phyloP scores from a whole-genome alignment of 352 stramenopile species.

The Phytophthora lateralis region DNA sequence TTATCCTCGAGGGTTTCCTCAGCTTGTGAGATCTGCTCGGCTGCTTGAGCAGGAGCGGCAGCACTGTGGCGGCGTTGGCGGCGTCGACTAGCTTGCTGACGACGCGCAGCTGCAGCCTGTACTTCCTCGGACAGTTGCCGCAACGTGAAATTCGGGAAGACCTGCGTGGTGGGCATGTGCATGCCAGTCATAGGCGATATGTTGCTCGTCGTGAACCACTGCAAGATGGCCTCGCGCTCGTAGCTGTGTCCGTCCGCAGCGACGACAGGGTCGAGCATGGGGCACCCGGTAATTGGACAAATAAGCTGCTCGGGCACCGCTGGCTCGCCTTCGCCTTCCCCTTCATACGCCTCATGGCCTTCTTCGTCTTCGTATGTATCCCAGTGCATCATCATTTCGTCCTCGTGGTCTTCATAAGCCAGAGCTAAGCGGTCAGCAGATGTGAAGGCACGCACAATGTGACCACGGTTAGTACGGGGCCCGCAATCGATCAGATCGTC shows the following conservation, averaged over 20 bases:
- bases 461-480: constrained; percentile 44
- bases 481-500: constrained; percentile 53
- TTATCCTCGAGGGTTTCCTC: constrained; percentile 24
- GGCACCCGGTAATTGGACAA: constrained; percentile 94
- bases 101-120: constrained; percentile 35
- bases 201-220: constrained; percentile 91
- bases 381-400: constrained; percentile 40
- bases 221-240: constrained; percentile 93
- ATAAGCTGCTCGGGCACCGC: constrained; percentile 66
- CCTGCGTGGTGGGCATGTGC: constrained; percentile 72
- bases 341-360: constrained; percentile 18
- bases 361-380: constrained; percentile 38
- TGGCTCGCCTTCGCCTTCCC: constrained; percentile 29
- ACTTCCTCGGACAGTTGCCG: constrained; percentile 71
- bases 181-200: constrained; percentile 83
- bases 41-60: constrained; percentile 10
- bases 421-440: constrained; percentile 34
- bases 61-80: constrained; percentile 15
- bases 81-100: constrained; percentile 27
- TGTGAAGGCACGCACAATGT: constrained; percentile 61
- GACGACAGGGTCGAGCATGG: constrained; percentile 97
- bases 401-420: constrained; percentile 39
- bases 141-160: constrained; percentile 80
- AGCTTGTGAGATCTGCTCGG: constrained; percentile 5
- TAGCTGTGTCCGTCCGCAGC: constrained; percentile 98